Evolutionary conservation across 805 yeast species (phyloP).

Genomic region (Kodamaea neixiangensis): DNA sequence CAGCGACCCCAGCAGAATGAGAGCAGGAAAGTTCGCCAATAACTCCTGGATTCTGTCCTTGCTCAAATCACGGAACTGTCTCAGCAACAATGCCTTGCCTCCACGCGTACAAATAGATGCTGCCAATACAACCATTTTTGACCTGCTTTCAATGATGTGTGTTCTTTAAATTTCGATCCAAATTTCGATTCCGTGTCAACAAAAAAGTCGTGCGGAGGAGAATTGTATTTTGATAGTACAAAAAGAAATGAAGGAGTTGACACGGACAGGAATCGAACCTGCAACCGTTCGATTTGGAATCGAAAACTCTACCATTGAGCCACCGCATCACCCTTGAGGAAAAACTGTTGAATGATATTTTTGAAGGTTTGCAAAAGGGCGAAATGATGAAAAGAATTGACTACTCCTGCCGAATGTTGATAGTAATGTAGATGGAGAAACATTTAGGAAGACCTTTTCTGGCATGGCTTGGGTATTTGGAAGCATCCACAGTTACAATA

Average conservation of each 20-base stretch:
- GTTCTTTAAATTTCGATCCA: conserved; percentile 1
- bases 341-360: not conserved
- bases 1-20: conserved; percentile 65
- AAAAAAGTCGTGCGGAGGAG: conserved; percentile 12
- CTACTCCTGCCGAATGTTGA: too few relatives aligned
- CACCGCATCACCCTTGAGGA: conserved; percentile 53
- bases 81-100: conserved; percentile 87
- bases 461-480: too few relatives aligned
- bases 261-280: conserved; percentile 88
- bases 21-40: conserved; percentile 79
- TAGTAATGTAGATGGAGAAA: too few relatives aligned
- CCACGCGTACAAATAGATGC: conserved; percentile 93
- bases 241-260: conserved; percentile 34
- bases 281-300: conserved; percentile 83
- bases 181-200: conserved; percentile 19
- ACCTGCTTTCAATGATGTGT: conserved; percentile 2
- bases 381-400: too few relatives aligned
- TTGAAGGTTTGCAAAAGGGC: not conserved
- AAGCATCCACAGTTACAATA: too few relatives aligned
- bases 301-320: conserved; percentile 83
- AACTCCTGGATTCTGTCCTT: conserved; percentile 85
- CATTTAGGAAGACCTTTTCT: too few relatives aligned
- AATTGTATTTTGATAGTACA: not conserved
- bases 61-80: conserved; percentile 86
- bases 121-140: conserved; percentile 74